Evolutionary conservation across 2,329 filamentous ascomycete genomes (phyloP).

Genomic region (Cryphonectria naterciae): DNA sequence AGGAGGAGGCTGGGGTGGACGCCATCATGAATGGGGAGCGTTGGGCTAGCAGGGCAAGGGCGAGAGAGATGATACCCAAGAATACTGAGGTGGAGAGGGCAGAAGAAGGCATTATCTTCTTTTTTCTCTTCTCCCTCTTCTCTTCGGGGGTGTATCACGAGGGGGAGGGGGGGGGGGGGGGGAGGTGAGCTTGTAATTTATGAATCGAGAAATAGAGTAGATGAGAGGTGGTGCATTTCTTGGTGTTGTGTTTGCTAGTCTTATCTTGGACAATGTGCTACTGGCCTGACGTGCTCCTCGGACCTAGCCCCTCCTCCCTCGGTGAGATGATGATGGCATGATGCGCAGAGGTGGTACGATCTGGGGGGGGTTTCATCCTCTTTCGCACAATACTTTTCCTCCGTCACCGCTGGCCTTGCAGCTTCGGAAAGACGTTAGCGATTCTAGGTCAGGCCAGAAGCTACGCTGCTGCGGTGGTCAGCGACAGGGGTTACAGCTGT

Average conservation of each 20-base stretch:
- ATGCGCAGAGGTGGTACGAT: background rate
- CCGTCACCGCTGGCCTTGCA: background rate
- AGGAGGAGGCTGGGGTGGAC: slow-evolving; percentile 35
- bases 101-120: slow-evolving; percentile 24
- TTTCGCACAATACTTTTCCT: background rate
- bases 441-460: background rate
- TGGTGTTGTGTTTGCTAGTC: too few species aligned
- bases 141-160: background rate
- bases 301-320: background rate
- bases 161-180: too few species aligned
- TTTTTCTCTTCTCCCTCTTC: background rate
- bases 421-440: background rate
- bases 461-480: background rate
- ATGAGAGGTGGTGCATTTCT: too few species aligned
- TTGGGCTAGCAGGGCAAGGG: slow-evolving; percentile 43
- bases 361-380: background rate
- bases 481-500: slow-evolving; percentile 4
- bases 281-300: too few species aligned
- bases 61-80: slow-evolving; percentile 38
- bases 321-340: background rate
- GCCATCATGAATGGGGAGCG: slow-evolving; percentile 47
- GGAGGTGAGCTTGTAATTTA: background rate
- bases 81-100: slow-evolving; percentile 33
- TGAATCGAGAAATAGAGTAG: background rate
- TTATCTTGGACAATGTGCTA: too few species aligned